Evolutionary conservation across 768 basidiomycete species (phyloP).

Genomic region (Fomitopsis pulvina): DNA sequence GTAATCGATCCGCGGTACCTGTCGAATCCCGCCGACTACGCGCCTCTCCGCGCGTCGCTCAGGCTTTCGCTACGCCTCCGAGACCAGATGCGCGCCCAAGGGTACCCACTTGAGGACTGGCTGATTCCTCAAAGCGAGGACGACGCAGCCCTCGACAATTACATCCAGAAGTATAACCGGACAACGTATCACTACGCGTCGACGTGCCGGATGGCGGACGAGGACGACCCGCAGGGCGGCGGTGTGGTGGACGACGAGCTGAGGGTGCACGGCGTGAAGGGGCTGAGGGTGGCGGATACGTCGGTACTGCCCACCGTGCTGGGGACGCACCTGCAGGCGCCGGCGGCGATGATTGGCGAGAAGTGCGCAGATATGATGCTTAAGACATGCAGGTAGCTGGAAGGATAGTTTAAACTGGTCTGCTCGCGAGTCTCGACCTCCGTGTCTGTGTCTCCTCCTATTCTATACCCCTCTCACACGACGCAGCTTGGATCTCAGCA

Average conservation of each 20-base stretch:
- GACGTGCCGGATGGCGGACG: conserved; percentile 31
- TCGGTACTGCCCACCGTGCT: conserved; percentile 22
- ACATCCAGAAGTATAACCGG: conserved; percentile 17
- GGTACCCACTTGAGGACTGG: conserved; percentile 15
- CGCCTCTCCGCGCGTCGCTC: conserved; percentile 18
- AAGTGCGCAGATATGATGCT: conserved; percentile 31
- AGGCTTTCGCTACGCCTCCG: conserved; percentile 18
- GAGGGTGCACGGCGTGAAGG: conserved; percentile 35
- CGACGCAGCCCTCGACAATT: conserved; percentile 27
- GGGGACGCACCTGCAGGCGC: conserved; percentile 28
- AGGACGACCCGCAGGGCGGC: conserved; percentile 1
- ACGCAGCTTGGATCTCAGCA: no score
- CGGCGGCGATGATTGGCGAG: conserved; percentile 29
- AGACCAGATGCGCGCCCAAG: conserved; percentile 12
- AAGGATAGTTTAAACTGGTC: neutral
- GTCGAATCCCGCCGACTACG: conserved; percentile 20
- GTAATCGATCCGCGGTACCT: conserved; percentile 26
- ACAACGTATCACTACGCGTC: conserved; percentile 30
- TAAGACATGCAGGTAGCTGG: neutral
- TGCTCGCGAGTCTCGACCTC: no score
- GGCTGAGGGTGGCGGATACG: conserved; percentile 29
- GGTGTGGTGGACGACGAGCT: conserved; percentile 38
- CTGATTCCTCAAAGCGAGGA: conserved; percentile 20
- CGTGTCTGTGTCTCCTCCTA: no score
- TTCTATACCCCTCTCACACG: no score